phyloP scores from a whole-genome alignment of 1,139 yeast genomes.

The Arxiozyma telluris region DNA sequence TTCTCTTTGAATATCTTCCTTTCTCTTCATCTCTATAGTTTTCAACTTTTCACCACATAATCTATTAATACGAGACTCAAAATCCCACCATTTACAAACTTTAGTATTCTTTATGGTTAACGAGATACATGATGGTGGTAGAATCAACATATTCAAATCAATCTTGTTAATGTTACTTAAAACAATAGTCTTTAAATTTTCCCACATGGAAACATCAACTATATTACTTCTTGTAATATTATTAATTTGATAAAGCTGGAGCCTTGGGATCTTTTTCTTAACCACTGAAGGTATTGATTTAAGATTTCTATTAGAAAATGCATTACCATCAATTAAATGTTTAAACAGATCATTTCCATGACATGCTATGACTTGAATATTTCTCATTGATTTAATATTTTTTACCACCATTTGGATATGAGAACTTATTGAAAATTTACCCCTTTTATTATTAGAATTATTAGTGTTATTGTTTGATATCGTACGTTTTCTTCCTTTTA shows the following conservation, averaged over 20 bases:
- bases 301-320: slow-evolving; percentile 26
- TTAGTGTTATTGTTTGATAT: slow-evolving; percentile 4
- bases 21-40: not conserved
- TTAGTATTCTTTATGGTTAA: slow-evolving; percentile 13
- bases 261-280: slow-evolving; percentile 14
- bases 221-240: slow-evolving; percentile 13
- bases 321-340: slow-evolving; percentile 24
- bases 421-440: slow-evolving; percentile 7
- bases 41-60: not conserved
- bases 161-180: slow-evolving; percentile 13
- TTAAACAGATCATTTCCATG: slow-evolving; percentile 19
- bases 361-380: slow-evolving; percentile 13
- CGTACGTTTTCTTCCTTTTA: not conserved
- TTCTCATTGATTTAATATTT: slow-evolving; percentile 17
- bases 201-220: slow-evolving; percentile 26
- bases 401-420: slow-evolving; percentile 5
- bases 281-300: slow-evolving; percentile 20
- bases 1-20: too few relatives aligned
- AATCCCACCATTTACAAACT: slow-evolving; percentile 24
- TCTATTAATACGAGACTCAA: not conserved
- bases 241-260: slow-evolving; percentile 13
- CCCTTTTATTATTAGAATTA: slow-evolving; percentile 5
- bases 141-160: slow-evolving; percentile 19
- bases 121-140: slow-evolving; percentile 18
- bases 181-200: slow-evolving; percentile 14